Conservation (phyloP, 495 filamentous ascomycete species). For the Penicillium riverlandense region DNA sequence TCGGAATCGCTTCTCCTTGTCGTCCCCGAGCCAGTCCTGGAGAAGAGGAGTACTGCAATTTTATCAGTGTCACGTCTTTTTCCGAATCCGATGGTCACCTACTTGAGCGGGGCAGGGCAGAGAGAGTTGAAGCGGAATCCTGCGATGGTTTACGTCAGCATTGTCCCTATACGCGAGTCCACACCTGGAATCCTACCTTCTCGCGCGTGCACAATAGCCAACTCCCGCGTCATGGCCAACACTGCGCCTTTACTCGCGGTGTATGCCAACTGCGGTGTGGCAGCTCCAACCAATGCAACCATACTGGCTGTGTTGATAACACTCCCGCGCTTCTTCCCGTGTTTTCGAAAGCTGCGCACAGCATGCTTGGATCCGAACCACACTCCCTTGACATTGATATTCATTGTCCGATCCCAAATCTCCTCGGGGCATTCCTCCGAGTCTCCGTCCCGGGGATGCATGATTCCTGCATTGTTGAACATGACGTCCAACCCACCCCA, state of each 20-base stretch:
- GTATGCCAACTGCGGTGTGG: conserved; percentile 91
- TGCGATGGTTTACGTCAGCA: too few species aligned
- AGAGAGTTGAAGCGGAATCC: conserved; percentile 83
- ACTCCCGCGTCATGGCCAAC: conserved; percentile 72
- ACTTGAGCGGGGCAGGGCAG: conserved; percentile 89
- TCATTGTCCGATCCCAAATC: conserved; percentile 92
- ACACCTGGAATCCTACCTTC: conserved; percentile 29
- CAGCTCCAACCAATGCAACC: conserved; percentile 84
- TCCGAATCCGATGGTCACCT: conserved; percentile 8
- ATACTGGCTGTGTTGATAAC: conserved; percentile 96
- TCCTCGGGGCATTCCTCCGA: conserved; percentile 76
- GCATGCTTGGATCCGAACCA: conserved; percentile 97
- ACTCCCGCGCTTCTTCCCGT: conserved; percentile 68
- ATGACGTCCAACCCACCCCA: conserved; percentile 92
- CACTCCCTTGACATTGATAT: conserved; percentile 97
- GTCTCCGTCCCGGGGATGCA: conserved; percentile 85
- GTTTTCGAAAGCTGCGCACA: conserved; percentile 68
- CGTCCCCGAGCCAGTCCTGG: conserved; percentile 92
- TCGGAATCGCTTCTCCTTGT: conserved; percentile 71
- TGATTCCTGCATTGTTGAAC: conserved; percentile 99
- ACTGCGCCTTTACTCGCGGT: conserved; percentile 95
- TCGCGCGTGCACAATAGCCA: conserved; percentile 77
- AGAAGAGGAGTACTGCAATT: conserved; percentile 57
- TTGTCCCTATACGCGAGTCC: too few species aligned
- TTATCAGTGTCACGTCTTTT: too few species aligned